Percentiles rank a stretch among this genome's conserved stretches.
Evolutionary conservation across 805 yeast genomes (phyloP).

Genomic region (Komagataella kurtzmanii): DNA sequence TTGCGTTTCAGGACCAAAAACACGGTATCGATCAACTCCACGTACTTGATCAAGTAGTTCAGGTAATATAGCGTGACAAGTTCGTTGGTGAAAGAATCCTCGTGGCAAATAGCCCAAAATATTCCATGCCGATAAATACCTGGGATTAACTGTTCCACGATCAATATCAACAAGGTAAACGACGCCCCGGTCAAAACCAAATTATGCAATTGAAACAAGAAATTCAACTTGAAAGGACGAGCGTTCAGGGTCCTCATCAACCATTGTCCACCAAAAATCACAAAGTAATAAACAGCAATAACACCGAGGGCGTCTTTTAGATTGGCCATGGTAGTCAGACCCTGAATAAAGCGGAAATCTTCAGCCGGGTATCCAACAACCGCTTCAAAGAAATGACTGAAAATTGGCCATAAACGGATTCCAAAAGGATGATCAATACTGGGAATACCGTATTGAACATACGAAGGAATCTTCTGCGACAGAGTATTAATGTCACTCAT

Average conservation of each 20-base stretch:
- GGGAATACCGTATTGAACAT: slow-evolving; percentile 2
- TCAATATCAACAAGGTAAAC: slow-evolving; percentile 47
- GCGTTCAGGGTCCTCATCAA: slow-evolving; percentile 34
- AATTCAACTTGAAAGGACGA: slow-evolving; percentile 62
- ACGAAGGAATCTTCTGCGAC: slow-evolving; percentile 1
- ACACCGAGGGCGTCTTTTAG: slow-evolving; percentile 38
- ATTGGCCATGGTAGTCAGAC: slow-evolving; percentile 55
- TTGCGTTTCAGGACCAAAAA: slow-evolving; percentile 87
- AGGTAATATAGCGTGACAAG: slow-evolving; percentile 78
- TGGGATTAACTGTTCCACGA: slow-evolving; percentile 80
- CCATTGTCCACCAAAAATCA: slow-evolving; percentile 77
- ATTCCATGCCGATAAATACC: slow-evolving; percentile 62
- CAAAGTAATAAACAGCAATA: slow-evolving; percentile 55
- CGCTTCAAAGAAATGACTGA: slow-evolving; percentile 31
- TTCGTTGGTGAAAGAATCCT: slow-evolving; percentile 70
- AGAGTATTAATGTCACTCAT: neutral
- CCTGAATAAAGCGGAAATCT: slow-evolving; percentile 54
- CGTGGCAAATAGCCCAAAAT: slow-evolving; percentile 71
- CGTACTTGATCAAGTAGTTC: slow-evolving; percentile 80
- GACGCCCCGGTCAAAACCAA: slow-evolving; percentile 60
- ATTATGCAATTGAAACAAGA: slow-evolving; percentile 78
- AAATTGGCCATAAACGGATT: slow-evolving; percentile 55
- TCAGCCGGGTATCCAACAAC: slow-evolving; percentile 45
- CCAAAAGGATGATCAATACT: slow-evolving; percentile 36
- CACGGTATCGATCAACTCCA: slow-evolving; percentile 84